Evolutionary conservation across 2,329 filamentous ascomycete species (phyloP), one percentile per base, ranked within the genome.

Genomic region (Calonectria henricotiae): DNA sequence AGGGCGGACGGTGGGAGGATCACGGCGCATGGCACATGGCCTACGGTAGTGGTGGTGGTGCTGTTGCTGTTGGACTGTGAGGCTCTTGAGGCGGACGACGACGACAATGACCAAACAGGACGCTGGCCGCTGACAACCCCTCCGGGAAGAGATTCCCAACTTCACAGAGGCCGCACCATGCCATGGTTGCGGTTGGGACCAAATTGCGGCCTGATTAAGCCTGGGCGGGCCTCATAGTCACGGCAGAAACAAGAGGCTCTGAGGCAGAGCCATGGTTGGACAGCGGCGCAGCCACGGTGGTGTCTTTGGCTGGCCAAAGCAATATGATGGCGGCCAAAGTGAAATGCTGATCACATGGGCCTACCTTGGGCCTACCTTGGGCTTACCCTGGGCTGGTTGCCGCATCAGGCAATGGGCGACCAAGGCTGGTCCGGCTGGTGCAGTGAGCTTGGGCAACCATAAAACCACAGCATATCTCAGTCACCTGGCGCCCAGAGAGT

Each of bases 291-390:
- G 55, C 55, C 20, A 15, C 15, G 55, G 37, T 44, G 39, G 37
- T 61, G 37, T 61, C 55, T 37, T 25, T 61, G 51, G 51, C 55
- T 17, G 39, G 55, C 55, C 55, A 58, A 58, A 58, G 51, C 51
- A 58, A 58, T 58, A 37, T 55, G 51, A 55, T 55, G 51, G 51
- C 30, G n/a, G 32, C 25, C 55, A 32, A 23, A 12, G 23, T 23
- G 39, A 32, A 37, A 8, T 58, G 51, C n/a, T 61, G 37, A 44
- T 44, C 55, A 44, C 55, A 61, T 41, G 55, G 55, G 41, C 37
- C 55, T 27, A 41, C 39, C 55, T 6, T n/a, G 55, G 32, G n/a
- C 51, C 20, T 20, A 20, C 20, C 20, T 20, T 41, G 55, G 55
- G 41, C 37, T 37, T 27, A 41, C 39, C 55, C 9, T n/a, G 55